A percentile compares a stretch with the other conserved stretches of the same genome.
These are phyloP conservation scores for Hypoxylon fuscum DNA, from an alignment of 495 filamentous ascomycete species.

Conservation along the genomic window DNA sequence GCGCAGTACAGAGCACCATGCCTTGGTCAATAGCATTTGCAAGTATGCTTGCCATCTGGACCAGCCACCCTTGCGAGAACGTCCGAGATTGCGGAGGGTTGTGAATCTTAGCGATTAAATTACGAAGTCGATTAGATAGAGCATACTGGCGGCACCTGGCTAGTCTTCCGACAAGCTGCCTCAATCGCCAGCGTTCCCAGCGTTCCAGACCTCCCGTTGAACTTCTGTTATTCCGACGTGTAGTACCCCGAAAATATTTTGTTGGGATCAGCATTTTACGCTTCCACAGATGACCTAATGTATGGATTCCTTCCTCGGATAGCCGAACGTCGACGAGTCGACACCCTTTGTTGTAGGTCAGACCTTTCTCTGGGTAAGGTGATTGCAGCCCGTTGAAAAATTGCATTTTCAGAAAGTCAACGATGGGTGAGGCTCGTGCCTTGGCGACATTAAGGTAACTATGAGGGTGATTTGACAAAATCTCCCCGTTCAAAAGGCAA, in stretches of 20 bases:
- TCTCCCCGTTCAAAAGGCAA: slow-evolving; percentile 42
- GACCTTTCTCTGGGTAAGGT: neutral
- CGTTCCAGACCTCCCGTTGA: neutral
- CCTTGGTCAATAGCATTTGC: neutral
- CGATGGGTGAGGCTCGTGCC: neutral
- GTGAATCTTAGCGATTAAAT: neutral
- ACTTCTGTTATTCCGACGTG: neutral
- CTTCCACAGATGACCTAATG: slow-evolving; percentile 19
- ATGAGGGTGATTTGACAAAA: slow-evolving; percentile 12
- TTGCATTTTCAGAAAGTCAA: neutral
- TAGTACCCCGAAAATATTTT: neutral
- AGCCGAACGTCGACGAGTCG: slow-evolving; percentile 20
- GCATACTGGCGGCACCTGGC: too few relatives aligned
- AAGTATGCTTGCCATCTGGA: neutral
- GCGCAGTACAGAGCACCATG: neutral
- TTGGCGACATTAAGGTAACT: neutral
- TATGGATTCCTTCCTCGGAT: slow-evolving; percentile 6
- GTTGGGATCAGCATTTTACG: neutral
- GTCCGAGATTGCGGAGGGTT: neutral
- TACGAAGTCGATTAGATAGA: neutral
- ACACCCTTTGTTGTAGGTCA: slow-evolving; percentile 26
- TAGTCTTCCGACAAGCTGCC: neutral
- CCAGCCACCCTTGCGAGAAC: neutral
- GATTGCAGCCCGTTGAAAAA: neutral
- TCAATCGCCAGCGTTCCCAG: neutral